Evolutionary conservation across 805 yeast species (phyloP), one percentile per base, ranked within the genome.

Genomic region (Starmerella sp.): DNA sequence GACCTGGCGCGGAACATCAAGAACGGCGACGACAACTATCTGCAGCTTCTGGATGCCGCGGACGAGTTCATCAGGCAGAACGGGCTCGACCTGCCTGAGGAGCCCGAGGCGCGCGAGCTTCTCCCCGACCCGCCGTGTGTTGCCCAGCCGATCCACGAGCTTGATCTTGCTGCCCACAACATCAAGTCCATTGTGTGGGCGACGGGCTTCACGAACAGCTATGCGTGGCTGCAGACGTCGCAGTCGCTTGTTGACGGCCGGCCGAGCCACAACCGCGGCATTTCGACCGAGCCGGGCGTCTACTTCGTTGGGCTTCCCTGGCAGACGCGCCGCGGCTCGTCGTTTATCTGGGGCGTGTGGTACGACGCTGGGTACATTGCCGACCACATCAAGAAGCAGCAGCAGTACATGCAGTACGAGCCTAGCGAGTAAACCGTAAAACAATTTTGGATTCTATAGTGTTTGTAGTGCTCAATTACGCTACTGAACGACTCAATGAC

Each of bases 291-390:
- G 50, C 60, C 61, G 0, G 61, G 61, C 2, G 42, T 58, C 11
- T 58, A 58, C 52, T 58, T 54, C 53, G 44, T 58, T 8, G 61
- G 61, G 6, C 56, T 58, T 7, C 61, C 61, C 5, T 56, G 61
- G 60, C 61, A 56, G 44, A 56, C 61, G 4, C 43, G 61, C 11
- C 56, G 61, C 2, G 61, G 61, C 5, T 58, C 61, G 4, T 58
- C 61, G 35, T 58, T 58, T 30, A 58, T 58, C n/a, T 58, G 61
- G 61, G 61, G 61, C 1, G 61, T 58, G 10, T 58, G 61, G 61
- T 52, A 58, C 48, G 61, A 58, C 37, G 61, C 61, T 7, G 54
- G 53, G 47, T 50, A 54, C 17, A 53, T 58, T 2, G 53, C 37
- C 6, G 59, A 53, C 44, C 61, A 58, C 37, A 54, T 58, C 44